Evolutionary conservation across 2,329 filamentous ascomycete species (phyloP), one percentile per base, ranked within the genome.

Genomic region (Colletotrichum echinochloae): DNA sequence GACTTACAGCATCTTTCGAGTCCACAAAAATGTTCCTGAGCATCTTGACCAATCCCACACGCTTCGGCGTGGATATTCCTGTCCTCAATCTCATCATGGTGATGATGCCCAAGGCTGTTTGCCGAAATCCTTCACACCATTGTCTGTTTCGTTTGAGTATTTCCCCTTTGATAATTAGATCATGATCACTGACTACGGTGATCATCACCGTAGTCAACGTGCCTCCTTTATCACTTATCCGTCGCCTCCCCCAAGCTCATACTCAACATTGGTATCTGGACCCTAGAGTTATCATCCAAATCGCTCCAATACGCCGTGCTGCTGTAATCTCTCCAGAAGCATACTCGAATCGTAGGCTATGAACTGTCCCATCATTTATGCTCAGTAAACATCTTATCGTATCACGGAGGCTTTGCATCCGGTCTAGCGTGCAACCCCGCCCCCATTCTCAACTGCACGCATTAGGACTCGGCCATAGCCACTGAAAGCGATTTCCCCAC

Each of bases 381-480:
- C 37, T 23, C 20, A 9, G 23, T 46, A 26, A 3, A 23, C 4
- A n/a, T 9, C 62, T 70, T 60, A 66, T 70, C 66, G 30, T n/a
- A 60, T 23, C 3, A n/a, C 28, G 39, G 23, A 26, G 30, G 48
- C 46, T 41, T 41, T 39, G 44, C 49, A 37, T 35, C 56, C 30
- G 54, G 46, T 20, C 14, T 23, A 18, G 20, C 8, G 39, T 60
- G 44, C 28, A 66, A 59, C 66, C 66, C 62, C 66, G 41, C 66
- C 66, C 66, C 66, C 66, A 70, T 70, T 70, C 49, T 46, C 54
- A 60, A n/a, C 33, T 41, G 3, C 66, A 56, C 33, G 3, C 66
- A 56, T 46, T 66, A n/a, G 18, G 7, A 44, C 49, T 55, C 56
- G 26, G 20, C 3, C 9, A 28, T 23, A 46, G 12, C 14, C 30